Conservation (phyloP, 495 filamentous ascomycete species). For the Tuber melanosporum region DNA sequence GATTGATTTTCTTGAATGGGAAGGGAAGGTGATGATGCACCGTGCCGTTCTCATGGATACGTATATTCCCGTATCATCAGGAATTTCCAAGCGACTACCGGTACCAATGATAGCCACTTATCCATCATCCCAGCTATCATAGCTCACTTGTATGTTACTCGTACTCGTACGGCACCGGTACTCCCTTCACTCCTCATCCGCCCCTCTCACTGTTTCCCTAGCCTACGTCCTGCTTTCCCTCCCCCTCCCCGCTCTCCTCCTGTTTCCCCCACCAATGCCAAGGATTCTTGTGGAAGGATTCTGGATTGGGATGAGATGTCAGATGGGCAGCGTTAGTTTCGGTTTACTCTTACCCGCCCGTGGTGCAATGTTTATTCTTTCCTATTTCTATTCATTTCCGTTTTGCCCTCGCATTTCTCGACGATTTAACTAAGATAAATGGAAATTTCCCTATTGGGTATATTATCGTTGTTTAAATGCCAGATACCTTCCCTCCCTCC, state of each 20-base stretch:
- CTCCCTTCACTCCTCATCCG: neutral
- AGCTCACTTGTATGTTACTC: neutral
- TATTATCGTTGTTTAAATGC: neutral
- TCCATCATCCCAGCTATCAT: neutral
- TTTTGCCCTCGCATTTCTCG: neutral
- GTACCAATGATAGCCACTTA: neutral
- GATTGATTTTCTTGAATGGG: neutral
- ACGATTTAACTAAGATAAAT: neutral
- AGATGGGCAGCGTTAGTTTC: neutral
- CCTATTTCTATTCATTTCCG: neutral
- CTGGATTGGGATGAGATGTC: constrained; percentile 5
- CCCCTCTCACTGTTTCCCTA: neutral
- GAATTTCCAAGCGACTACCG: neutral
- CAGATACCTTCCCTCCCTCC: neutral
- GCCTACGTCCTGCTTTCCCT: too few relatives aligned
- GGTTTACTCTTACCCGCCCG: neutral
- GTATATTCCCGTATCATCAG: constrained; percentile 1
- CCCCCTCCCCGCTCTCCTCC: too few relatives aligned
- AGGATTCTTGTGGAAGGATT: neutral
- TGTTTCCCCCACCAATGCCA: neutral
- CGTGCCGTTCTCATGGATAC: constrained; percentile 3
- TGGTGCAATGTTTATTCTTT: neutral
- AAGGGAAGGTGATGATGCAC: neutral
- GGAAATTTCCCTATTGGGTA: neutral
- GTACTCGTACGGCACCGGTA: neutral